Conservation (phyloP, 2,329 filamentous ascomycete species). For the Westerdykella sp. region DNA sequence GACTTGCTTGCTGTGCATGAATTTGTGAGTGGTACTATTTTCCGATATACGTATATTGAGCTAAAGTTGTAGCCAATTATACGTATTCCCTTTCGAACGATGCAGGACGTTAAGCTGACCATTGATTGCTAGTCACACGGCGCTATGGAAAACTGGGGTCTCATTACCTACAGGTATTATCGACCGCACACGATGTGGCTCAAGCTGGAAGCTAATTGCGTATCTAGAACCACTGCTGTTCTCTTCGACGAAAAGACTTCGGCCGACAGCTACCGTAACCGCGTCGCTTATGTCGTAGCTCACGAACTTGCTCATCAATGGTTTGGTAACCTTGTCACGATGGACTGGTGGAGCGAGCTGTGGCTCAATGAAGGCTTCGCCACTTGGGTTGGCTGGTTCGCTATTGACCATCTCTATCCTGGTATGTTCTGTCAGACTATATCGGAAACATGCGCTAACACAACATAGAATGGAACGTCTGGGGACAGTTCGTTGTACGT, state of each 20-base stretch:
- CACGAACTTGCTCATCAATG: constrained; percentile 95
- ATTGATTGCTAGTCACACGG: constrained; percentile 53
- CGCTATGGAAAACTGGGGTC: constrained; percentile 98
- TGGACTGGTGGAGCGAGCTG: constrained; percentile 90
- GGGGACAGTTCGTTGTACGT: constrained; percentile 86
- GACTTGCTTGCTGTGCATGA: constrained; percentile 94
- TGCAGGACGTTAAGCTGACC: constrained; percentile 34
- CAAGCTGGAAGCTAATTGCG: not conserved
- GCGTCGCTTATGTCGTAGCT: constrained; percentile 95
- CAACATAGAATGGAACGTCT: constrained; percentile 79
- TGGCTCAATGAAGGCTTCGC: constrained; percentile 97
- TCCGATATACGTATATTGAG: constrained; percentile 6
- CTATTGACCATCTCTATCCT: constrained; percentile 83
- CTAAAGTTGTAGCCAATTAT: constrained; percentile 38
- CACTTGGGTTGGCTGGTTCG: constrained; percentile 96
- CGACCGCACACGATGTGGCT: not conserved
- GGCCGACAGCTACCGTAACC: constrained; percentile 83
- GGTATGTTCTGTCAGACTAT: constrained; percentile 34
- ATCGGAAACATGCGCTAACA: constrained; percentile 6
- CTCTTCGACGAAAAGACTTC: constrained; percentile 93
- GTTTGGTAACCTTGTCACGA: constrained; percentile 92
- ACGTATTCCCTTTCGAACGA: constrained; percentile 20
- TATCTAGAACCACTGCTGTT: constrained; percentile 68
- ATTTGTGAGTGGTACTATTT: constrained; percentile 56
- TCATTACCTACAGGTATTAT: constrained; percentile 75